phyloP scores from a whole-genome alignment of 2,329 filamentous ascomycete species.

The Aureobasidium subglaciale region DNA sequence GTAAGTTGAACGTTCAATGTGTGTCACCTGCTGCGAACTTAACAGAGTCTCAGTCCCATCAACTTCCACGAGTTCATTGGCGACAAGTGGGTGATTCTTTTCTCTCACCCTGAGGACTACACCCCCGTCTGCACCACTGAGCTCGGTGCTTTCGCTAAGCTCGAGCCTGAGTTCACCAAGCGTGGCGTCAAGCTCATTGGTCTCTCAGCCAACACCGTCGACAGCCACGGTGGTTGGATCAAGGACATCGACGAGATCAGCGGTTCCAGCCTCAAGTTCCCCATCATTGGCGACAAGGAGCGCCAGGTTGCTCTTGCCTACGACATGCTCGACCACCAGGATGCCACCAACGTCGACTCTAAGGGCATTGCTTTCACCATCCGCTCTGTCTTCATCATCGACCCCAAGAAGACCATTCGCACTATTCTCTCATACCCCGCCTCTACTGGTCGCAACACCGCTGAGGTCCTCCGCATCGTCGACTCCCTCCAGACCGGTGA shows the following conservation, averaged over 20 bases:
- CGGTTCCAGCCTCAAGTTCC: slow-evolving; percentile 41
- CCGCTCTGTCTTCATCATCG: slow-evolving; percentile 58
- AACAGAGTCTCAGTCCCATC: slow-evolving; percentile 36
- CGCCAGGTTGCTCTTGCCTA: slow-evolving; percentile 45
- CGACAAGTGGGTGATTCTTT: slow-evolving; percentile 62
- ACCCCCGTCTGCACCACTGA: slow-evolving; percentile 57
- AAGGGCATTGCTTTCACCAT: slow-evolving; percentile 56
- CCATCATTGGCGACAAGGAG: slow-evolving; percentile 49
- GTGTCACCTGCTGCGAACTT: not conserved
- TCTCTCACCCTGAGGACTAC: slow-evolving; percentile 61
- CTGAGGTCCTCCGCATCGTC: slow-evolving; percentile 46
- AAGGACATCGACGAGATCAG: slow-evolving; percentile 48
- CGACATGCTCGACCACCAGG: slow-evolving; percentile 48
- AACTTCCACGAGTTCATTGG: slow-evolving; percentile 68
- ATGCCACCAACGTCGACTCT: slow-evolving; percentile 52
- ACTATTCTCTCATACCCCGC: slow-evolving; percentile 57
- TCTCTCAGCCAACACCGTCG: slow-evolving; percentile 44
- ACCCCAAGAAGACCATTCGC: slow-evolving; percentile 58
- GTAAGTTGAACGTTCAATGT: not conserved
- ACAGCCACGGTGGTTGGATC: slow-evolving; percentile 46
- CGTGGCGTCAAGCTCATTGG: slow-evolving; percentile 57
- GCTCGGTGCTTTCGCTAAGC: slow-evolving; percentile 56
- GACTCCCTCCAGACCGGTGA: slow-evolving; percentile 51
- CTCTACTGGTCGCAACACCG: slow-evolving; percentile 51
- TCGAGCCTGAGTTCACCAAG: slow-evolving; percentile 57